These are phyloP conservation scores for Nidularia pulvinata DNA, from an alignment of 768 basidiomycete species.

Conservation along the genomic window DNA sequence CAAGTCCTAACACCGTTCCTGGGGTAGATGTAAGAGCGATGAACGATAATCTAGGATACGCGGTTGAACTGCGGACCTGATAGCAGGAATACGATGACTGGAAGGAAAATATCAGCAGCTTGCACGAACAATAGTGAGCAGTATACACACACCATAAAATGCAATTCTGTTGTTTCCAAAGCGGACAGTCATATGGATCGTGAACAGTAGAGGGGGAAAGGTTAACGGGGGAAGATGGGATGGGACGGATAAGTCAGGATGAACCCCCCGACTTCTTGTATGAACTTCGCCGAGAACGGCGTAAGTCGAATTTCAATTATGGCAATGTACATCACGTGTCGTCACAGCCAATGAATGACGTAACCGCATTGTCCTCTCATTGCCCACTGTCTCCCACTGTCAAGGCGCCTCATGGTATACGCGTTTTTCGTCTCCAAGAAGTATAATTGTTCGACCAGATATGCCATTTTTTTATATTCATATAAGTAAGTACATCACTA, in stretches of 20 bases:
- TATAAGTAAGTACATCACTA: neutral
- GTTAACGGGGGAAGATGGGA: neutral
- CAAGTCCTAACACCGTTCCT: slow-evolving; percentile 65
- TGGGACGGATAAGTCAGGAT: neutral
- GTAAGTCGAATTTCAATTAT: neutral
- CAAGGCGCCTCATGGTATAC: no score
- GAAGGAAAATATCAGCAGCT: neutral
- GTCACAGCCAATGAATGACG: no score
- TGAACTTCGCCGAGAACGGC: neutral
- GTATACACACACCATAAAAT: slow-evolving; percentile 42
- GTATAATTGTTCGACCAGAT: no score
- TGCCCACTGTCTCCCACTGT: no score
- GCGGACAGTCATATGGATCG: slow-evolving; percentile 53
- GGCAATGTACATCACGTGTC: neutral
- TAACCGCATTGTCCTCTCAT: no score
- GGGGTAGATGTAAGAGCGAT: slow-evolving; percentile 4
- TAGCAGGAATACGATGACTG: slow-evolving; percentile 43
- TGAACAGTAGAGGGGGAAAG: neutral
- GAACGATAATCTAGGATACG: neutral
- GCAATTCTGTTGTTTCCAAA: slow-evolving; percentile 55
- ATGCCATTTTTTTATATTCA: no score
- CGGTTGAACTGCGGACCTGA: slow-evolving; percentile 30
- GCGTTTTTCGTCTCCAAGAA: no score
- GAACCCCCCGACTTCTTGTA: no score
- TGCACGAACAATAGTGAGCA: no score